These are phyloP conservation scores for Neurospora tetrasperma DNA, from an alignment of 495 filamentous ascomycete species.

Conservation along the genomic window DNA sequence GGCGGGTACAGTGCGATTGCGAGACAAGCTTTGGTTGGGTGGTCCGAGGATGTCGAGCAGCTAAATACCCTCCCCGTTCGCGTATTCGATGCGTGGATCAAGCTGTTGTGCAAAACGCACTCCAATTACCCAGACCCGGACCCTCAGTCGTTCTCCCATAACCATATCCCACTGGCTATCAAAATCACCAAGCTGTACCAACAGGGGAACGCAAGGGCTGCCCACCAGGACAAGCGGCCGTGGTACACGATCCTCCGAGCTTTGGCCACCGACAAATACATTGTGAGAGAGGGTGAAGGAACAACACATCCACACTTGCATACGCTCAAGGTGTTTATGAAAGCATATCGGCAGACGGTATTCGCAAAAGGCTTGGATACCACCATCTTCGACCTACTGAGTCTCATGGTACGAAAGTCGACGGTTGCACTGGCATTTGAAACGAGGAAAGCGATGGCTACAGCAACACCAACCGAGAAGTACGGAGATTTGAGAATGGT, in stretches of 20 bases:
- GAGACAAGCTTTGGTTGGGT: constrained; percentile 10
- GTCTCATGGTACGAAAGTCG: constrained; percentile 13
- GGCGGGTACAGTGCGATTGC: constrained; percentile 10
- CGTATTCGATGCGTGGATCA: constrained; percentile 30
- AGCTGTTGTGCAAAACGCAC: constrained; percentile 26
- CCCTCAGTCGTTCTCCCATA: neutral
- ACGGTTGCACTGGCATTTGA: neutral
- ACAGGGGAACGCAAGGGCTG: neutral
- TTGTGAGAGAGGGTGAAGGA: constrained; percentile 1
- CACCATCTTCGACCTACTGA: constrained; percentile 13
- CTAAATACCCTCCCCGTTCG: constrained; percentile 5
- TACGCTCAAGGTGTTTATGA: constrained; percentile 14
- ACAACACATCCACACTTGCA: constrained; percentile 1
- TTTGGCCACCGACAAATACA: constrained; percentile 11
- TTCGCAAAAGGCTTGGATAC: constrained; percentile 8
- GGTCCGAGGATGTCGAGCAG: neutral
- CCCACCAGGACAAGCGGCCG: constrained; percentile 8
- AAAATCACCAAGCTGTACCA: constrained; percentile 11
- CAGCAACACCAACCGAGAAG: neutral
- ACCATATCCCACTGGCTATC: constrained; percentile 12
- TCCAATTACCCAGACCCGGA: constrained; percentile 4
- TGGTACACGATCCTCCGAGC: constrained; percentile 20
- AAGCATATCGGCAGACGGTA: constrained; percentile 6
- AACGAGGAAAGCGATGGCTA: neutral
- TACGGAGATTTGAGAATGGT: constrained; percentile 5